Evolutionary conservation across 1,284 basidiomycete genomes (phyloP).

Genomic region (Wallemia ichthyophaga): DNA sequence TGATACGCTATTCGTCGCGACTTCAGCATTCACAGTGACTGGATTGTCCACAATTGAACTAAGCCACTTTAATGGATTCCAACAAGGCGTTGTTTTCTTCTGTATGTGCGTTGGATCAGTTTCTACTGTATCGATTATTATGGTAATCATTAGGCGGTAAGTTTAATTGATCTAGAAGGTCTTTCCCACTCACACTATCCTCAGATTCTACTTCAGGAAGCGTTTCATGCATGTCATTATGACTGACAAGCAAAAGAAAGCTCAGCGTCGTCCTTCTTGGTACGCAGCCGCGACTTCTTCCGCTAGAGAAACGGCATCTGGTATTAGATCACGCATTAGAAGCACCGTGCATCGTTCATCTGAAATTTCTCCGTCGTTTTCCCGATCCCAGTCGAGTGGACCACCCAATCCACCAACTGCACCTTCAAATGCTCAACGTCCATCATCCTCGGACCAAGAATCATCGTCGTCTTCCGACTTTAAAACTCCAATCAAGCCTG

Average conservation of each 20-base stretch:
- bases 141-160: not conserved
- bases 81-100: slow-evolving; percentile 40
- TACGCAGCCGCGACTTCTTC: slow-evolving; percentile 1
- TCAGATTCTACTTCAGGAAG: slow-evolving; percentile 41
- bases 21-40: slow-evolving; percentile 48
- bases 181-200: not conserved
- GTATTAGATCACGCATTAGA: not conserved
- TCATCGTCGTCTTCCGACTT: not conserved
- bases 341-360: not conserved
- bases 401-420: too few species aligned
- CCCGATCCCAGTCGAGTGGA: too few species aligned
- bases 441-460: not conserved
- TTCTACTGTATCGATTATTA: not conserved
- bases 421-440: slow-evolving; percentile 1
- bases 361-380: slow-evolving; percentile 4
- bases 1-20: slow-evolving; percentile 39
- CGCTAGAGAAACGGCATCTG: slow-evolving; percentile 1
- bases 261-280: slow-evolving; percentile 6
- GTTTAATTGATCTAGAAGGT: not conserved
- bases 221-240: slow-evolving; percentile 35
- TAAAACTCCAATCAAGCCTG: not conserved
- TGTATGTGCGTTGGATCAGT: slow-evolving; percentile 31
- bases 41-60: slow-evolving; percentile 43
- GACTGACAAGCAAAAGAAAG: slow-evolving; percentile 18
- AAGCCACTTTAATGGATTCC: slow-evolving; percentile 37